Evolutionary conservation across 2,329 filamentous ascomycete species (phyloP).

Genomic region (Alternaria gansuensis): DNA sequence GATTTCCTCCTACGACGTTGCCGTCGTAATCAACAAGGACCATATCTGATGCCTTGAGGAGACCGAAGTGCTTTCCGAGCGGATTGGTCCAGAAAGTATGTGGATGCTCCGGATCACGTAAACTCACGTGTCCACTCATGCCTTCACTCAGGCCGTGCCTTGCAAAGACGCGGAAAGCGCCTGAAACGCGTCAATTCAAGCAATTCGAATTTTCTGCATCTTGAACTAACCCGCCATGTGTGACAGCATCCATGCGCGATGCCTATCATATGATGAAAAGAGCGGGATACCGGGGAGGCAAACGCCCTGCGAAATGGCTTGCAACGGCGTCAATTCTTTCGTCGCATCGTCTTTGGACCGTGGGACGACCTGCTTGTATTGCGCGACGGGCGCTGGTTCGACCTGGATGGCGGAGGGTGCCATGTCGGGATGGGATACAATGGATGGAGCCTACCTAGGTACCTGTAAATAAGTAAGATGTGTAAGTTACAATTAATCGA

Average conservation of each 20-base stretch:
- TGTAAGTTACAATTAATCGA: constrained; percentile 2
- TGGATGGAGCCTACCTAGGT: constrained; percentile 2
- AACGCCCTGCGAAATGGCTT: constrained; percentile 59
- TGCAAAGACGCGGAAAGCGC: constrained; percentile 72
- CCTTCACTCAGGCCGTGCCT: constrained; percentile 73
- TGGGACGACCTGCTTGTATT: constrained; percentile 33
- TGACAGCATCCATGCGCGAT: constrained; percentile 70
- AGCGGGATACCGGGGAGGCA: constrained; percentile 64
- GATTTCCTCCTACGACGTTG: constrained; percentile 70
- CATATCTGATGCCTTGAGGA: constrained; percentile 72
- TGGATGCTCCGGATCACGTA: constrained; percentile 70
- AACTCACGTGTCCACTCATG: constrained; percentile 73
- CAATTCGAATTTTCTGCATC: neutral
- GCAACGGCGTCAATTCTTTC: constrained; percentile 46
- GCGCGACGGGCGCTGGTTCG: constrained; percentile 18
- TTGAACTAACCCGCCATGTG: constrained; percentile 64
- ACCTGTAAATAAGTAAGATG: constrained; percentile 5
- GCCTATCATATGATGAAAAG: constrained; percentile 62
- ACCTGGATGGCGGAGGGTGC: constrained; percentile 43
- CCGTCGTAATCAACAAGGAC: constrained; percentile 71
- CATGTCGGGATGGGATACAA: constrained; percentile 29
- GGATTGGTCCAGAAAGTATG: constrained; percentile 75
- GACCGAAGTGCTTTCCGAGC: constrained; percentile 70
- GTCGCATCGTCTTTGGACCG: constrained; percentile 33
- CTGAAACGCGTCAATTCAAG: neutral